Conservation (phyloP, 371 early-diverging fungal species). For the Batkoa obscura region DNA sequence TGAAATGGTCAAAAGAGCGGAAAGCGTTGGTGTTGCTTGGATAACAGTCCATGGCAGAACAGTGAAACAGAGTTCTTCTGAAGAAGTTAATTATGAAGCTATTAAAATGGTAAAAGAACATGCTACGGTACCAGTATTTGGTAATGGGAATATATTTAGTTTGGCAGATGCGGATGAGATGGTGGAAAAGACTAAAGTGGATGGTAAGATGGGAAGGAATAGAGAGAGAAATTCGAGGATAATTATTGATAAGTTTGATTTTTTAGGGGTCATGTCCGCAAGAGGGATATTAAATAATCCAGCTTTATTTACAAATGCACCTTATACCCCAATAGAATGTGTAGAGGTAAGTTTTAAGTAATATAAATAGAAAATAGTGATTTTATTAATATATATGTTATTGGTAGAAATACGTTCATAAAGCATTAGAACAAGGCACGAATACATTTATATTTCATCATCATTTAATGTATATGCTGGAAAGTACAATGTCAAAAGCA, state of each 20-base stretch:
- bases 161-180: slow-evolving; percentile 39
- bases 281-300: slow-evolving; percentile 83
- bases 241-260: background rate
- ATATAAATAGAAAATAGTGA: background rate
- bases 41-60: slow-evolving; percentile 73
- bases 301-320: slow-evolving; percentile 49
- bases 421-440: slow-evolving; percentile 64
- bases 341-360: slow-evolving; percentile 22
- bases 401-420: slow-evolving; percentile 43
- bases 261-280: slow-evolving; percentile 60
- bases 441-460: slow-evolving; percentile 74
- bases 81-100: slow-evolving; percentile 48
- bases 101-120: slow-evolving; percentile 54
- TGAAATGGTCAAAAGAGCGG: slow-evolving; percentile 55
- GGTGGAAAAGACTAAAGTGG: slow-evolving; percentile 46
- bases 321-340: slow-evolving; percentile 50
- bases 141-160: slow-evolving; percentile 63
- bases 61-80: slow-evolving; percentile 45
- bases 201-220: slow-evolving; percentile 21
- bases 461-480: slow-evolving; percentile 89
- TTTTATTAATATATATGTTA: background rate
- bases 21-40: slow-evolving; percentile 55
- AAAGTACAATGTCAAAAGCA: slow-evolving; percentile 62
- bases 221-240: background rate
- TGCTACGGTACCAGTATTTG: slow-evolving; percentile 49